Percentiles rank a stretch among this genome's conserved stretches.
phyloP scores from a whole-genome alignment of 1,284 basidiomycete genomes.

The Jaminaea rosea region DNA sequence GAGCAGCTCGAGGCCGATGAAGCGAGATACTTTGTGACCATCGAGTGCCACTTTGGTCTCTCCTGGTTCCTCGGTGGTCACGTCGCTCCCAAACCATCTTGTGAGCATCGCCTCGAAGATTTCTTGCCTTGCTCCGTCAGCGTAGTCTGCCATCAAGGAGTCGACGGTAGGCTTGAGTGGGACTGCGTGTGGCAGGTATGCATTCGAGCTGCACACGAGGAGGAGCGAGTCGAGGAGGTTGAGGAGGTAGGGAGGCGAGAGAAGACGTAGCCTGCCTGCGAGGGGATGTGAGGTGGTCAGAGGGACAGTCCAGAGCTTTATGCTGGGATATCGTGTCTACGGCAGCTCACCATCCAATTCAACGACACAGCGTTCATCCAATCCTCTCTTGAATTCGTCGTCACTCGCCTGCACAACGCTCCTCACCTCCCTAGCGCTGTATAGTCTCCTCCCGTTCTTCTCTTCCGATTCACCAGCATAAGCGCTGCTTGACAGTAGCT shows the following conservation, averaged over 20 bases:
- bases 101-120: slow-evolving; percentile 24
- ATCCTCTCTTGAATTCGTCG: slow-evolving; percentile 22
- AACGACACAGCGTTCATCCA: slow-evolving; percentile 23
- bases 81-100: slow-evolving; percentile 27
- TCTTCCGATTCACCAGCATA: slow-evolving; percentile 30
- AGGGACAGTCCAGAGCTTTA: not conserved
- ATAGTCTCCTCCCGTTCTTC: slow-evolving; percentile 12
- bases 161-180: slow-evolving; percentile 19
- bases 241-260: slow-evolving; percentile 23
- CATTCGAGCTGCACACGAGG: slow-evolving; percentile 27
- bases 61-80: slow-evolving; percentile 2
- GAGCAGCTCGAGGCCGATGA: slow-evolving; percentile 26
- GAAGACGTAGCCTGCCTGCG: slow-evolving; percentile 24
- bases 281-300: not conserved
- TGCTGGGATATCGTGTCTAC: not conserved
- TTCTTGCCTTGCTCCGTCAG: slow-evolving; percentile 12
- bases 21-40: slow-evolving; percentile 14
- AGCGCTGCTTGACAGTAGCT: slow-evolving; percentile 21
- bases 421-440: slow-evolving; percentile 32
- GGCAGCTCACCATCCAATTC: slow-evolving; percentile 26
- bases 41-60: slow-evolving; percentile 14
- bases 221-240: slow-evolving; percentile 32
- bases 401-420: slow-evolving; percentile 40
- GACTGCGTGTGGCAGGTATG: slow-evolving; percentile 22
- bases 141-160: slow-evolving; percentile 15